Conservation (phyloP, 2,329 filamentous ascomycete species). For the Talaromyces sp. region DNA sequence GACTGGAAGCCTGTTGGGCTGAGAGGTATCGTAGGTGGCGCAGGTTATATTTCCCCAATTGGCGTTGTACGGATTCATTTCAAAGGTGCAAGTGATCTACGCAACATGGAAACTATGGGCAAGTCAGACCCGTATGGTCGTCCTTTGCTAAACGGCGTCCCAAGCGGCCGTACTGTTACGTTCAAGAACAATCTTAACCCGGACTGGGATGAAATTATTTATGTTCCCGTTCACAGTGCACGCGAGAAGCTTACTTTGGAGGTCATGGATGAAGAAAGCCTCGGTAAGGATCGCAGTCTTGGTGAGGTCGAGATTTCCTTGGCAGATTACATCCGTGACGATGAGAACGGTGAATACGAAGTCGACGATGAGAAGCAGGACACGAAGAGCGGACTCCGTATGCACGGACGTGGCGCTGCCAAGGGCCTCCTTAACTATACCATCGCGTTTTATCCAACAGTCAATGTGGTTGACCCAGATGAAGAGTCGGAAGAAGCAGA, state of each 20-base stretch:
- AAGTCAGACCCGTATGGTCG: conserved; percentile 95
- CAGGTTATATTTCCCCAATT: conserved; percentile 87
- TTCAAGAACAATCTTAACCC: conserved; percentile 95
- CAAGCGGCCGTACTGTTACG: conserved; percentile 88
- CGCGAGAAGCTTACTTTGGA: conserved; percentile 84
- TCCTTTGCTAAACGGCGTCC: conserved; percentile 81
- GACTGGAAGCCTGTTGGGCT: conserved; percentile 95
- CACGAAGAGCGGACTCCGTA: conserved; percentile 63
- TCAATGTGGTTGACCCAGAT: conserved; percentile 85
- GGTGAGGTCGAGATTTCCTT: conserved; percentile 74
- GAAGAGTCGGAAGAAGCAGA: conserved; percentile 52
- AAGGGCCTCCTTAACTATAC: conserved; percentile 83
- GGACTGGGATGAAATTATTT: conserved; percentile 92
- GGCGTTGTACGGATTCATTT: conserved; percentile 95
- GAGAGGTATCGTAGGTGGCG: conserved; percentile 69
- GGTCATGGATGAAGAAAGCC: conserved; percentile 93
- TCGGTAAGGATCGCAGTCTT: conserved; percentile 85
- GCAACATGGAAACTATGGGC: conserved; percentile 90
- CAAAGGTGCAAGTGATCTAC: conserved; percentile 72
- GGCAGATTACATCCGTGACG: conserved; percentile 73
- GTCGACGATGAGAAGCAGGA: conserved; percentile 70
- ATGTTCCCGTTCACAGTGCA: conserved; percentile 80
- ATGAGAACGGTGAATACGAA: conserved; percentile 74
- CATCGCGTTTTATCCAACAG: conserved; percentile 81
- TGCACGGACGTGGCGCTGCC: conserved; percentile 61